A percentile compares a stretch with the other conserved stretches of the same genome.
Conservation (phyloP, 2,329 filamentous ascomycete species). For the Dothistroma pini region DNA sequence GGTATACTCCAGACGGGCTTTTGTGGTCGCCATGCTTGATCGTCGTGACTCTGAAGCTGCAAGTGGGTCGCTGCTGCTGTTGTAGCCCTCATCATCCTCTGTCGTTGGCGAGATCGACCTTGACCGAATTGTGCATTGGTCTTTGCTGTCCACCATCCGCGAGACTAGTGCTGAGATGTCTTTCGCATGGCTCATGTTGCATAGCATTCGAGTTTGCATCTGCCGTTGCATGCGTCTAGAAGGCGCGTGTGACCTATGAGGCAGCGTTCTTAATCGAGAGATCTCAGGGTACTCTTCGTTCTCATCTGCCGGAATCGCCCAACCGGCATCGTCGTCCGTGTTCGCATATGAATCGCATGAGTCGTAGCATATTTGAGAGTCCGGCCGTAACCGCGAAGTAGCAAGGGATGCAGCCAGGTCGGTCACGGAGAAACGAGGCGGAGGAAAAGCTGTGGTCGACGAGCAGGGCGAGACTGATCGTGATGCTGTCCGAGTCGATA, state of each 20-base stretch:
- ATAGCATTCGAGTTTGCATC: conserved; percentile 40
- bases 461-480: conserved; percentile 35
- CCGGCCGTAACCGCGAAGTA: conserved; percentile 25
- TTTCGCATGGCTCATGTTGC: conserved; percentile 37
- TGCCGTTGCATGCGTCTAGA: conserved; percentile 41
- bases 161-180: conserved; percentile 43
- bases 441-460: conserved; percentile 22
- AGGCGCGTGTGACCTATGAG: conserved; percentile 33
- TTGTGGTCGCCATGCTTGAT: conserved; percentile 20
- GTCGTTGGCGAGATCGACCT: neutral
- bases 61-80: conserved; percentile 16
- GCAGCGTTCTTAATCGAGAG: conserved; percentile 14
- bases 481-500: conserved; percentile 25
- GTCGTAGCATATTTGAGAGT: conserved; percentile 33
- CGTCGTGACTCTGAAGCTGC: conserved; percentile 16
- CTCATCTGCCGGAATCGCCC: conserved; percentile 23
- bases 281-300: conserved; percentile 14
- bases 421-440: conserved; percentile 29
- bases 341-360: conserved; percentile 34
- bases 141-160: conserved; percentile 40
- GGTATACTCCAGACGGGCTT: conserved; percentile 12
- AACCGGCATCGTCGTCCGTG: conserved; percentile 31
- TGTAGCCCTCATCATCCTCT: conserved; percentile 30
- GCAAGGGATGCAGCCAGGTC: conserved; percentile 32
- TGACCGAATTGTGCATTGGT: conserved; percentile 37